Percentiles rank a stretch among this genome's conserved stretches.
Conservation (phyloP, 192 early-diverging fungal genomes). For the Gonapodya sp. region DNA sequence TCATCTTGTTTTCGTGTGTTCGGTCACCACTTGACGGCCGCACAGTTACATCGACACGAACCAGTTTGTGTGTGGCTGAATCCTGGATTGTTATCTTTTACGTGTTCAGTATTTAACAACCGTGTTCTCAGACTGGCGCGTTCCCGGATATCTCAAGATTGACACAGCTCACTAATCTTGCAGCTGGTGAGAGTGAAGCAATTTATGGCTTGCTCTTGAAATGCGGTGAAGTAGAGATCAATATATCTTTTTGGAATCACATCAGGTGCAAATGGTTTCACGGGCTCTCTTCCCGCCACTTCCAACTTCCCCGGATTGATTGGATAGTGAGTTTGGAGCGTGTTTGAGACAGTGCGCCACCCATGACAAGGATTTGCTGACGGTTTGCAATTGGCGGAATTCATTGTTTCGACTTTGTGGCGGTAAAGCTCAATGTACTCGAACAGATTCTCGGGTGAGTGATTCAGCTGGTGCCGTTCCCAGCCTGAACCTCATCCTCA, state of each 20-base stretch:
- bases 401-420: too few relatives aligned
- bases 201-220: too few relatives aligned
- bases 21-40: too few relatives aligned
- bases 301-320: not conserved
- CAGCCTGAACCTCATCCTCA: too few relatives aligned
- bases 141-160: not conserved
- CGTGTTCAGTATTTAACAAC: too few relatives aligned
- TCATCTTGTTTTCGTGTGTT: too few relatives aligned
- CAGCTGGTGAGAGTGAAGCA: not conserved
- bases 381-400: too few relatives aligned
- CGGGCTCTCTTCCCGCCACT: not conserved
- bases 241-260: not conserved
- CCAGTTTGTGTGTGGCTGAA: not conserved
- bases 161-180: not conserved
- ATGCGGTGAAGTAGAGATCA: not conserved
- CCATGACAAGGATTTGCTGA: too few relatives aligned
- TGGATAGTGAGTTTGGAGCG: not conserved
- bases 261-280: not conserved
- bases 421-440: too few relatives aligned
- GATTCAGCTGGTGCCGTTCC: too few relatives aligned
- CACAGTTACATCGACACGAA: not conserved
- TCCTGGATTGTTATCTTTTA: too few relatives aligned
- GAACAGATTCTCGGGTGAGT: not conserved
- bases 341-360: too few relatives aligned
- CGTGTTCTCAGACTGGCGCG: not conserved